Base-by-base conservation (phyloP, 306 rosid genomes). In the Amphicarpaea edgeworthii region DNA sequence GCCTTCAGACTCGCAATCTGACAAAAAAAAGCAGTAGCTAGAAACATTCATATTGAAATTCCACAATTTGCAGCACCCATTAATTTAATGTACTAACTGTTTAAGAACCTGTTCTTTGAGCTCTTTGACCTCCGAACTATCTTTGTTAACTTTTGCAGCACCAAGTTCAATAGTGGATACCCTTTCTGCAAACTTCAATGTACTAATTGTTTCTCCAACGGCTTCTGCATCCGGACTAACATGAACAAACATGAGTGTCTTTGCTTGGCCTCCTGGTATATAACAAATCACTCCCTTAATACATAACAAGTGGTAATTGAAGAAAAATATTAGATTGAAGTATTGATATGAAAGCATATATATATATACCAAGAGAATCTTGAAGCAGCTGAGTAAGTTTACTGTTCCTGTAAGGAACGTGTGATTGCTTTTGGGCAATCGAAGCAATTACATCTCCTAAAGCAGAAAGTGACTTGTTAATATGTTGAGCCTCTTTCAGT, bases 201-300 rank as follows among this genome's bases (percentile, higher is more conserved):
- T 96, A 83, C 99, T 92, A 53, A 96, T 60, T 64, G 98, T 85
- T 85, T 96, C 99, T 79, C 85, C 93, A 15, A 91, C 77, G 63
- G 97, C 87, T 8, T 92, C 94, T 67, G 57, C 64, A 83, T 92
- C 98, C 0, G 98, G 94, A 82, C 97, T 93, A 72, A 96, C 85
- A 72, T 92, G 98, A 83, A 96, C 96, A 84, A 96, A 96, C 99
- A 96, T 96, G 49, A 96, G 97, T 26, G 98, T 96, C 89, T 92
- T 96, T 9, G 99, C 99, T 71, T 96, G 93, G 58, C 99, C 98
- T 54, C 99, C 99, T 95, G 86, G 75, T 73, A 62, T 28, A 43
- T 3, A 67, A 41, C 24, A 77, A 68, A 47, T 19, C 62, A 79
- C 40, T 24, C 74, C 21, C 64, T 61, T 72, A 57, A 26, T 17